Conservation (phyloP, 352 stramenopile genomes). For the Phytophthora boehmeriae region DNA sequence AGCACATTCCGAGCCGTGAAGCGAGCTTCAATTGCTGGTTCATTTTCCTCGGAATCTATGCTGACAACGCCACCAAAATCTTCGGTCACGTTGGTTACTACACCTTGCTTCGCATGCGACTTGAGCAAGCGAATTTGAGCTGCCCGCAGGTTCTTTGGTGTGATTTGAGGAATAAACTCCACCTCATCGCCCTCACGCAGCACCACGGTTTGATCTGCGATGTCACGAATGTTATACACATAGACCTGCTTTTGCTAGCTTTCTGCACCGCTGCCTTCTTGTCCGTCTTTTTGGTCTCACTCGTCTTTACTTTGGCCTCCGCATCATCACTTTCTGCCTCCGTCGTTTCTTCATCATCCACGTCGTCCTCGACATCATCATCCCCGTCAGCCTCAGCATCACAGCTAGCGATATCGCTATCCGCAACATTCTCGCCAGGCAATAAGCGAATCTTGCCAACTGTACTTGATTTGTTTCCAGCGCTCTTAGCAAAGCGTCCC, state of each 20-base stretch:
- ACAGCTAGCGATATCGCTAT: slow-evolving; percentile 25
- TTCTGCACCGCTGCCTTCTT: slow-evolving; percentile 28
- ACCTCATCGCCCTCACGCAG: slow-evolving; percentile 78
- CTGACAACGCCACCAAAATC: slow-evolving; percentile 64
- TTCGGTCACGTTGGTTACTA: slow-evolving; percentile 54
- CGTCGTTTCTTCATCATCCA: slow-evolving; percentile 19
- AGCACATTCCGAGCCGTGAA: slow-evolving; percentile 65
- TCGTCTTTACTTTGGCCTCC: slow-evolving; percentile 8
- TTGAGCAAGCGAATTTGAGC: slow-evolving; percentile 58
- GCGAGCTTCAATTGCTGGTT: slow-evolving; percentile 34
- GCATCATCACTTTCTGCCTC: slow-evolving; percentile 17
- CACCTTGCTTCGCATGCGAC: slow-evolving; percentile 62
- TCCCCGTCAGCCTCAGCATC: slow-evolving; percentile 31
- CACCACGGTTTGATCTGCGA: slow-evolving; percentile 55
- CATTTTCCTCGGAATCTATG: slow-evolving; percentile 44
- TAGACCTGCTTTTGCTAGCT: slow-evolving; percentile 28
- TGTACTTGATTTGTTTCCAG: slow-evolving; percentile 51
- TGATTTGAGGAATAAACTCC: slow-evolving; percentile 58
- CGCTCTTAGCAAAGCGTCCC: slow-evolving; percentile 41
- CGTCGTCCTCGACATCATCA: slow-evolving; percentile 28
- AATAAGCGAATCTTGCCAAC: slow-evolving; percentile 58
- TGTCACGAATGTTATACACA: slow-evolving; percentile 74
- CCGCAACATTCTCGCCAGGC: slow-evolving; percentile 21
- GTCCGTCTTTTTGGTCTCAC: slow-evolving; percentile 23
- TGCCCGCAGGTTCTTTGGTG: slow-evolving; percentile 54